phyloP scores from a whole-genome alignment of 768 basidiomycete species.

The Podaxis sp. region DNA sequence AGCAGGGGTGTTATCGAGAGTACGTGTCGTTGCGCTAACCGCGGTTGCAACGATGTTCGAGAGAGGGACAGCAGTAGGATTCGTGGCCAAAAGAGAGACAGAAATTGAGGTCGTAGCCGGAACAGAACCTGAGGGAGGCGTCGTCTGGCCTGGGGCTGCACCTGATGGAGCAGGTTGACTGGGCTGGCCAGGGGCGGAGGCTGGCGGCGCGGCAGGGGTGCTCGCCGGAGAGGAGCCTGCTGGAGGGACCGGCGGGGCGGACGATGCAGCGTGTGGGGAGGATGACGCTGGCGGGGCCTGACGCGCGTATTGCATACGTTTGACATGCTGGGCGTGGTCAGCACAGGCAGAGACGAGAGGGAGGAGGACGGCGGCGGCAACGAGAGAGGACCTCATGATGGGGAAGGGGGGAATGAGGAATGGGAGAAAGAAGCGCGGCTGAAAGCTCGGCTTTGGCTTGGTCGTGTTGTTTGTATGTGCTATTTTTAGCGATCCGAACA shows the following conservation, averaged over 20 bases:
- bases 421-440: constrained; percentile 19
- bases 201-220: neutral
- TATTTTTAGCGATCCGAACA: neutral
- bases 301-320: constrained; percentile 27
- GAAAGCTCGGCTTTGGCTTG: neutral
- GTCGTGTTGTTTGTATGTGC: neutral
- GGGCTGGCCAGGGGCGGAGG: neutral
- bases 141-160: constrained; percentile 5
- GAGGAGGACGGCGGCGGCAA: constrained; percentile 38
- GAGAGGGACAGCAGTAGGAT: constrained; percentile 64
- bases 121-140: constrained; percentile 17
- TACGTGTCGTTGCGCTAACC: constrained; percentile 39
- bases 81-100: constrained; percentile 47
- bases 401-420: constrained; percentile 16
- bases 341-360: constrained; percentile 40
- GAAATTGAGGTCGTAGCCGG: constrained; percentile 34
- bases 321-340: constrained; percentile 22
- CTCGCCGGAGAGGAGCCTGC: neutral
- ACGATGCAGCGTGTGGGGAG: neutral
- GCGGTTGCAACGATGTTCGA: constrained; percentile 46
- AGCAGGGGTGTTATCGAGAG: constrained; percentile 46
- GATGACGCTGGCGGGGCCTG: constrained; percentile 23
- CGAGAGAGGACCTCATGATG: constrained; percentile 23
- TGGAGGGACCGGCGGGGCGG: constrained; percentile 11
- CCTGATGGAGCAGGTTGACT: constrained; percentile 2